Conservation (phyloP, 2,329 filamentous ascomycete genomes). For the Microcyclosporella mali region DNA sequence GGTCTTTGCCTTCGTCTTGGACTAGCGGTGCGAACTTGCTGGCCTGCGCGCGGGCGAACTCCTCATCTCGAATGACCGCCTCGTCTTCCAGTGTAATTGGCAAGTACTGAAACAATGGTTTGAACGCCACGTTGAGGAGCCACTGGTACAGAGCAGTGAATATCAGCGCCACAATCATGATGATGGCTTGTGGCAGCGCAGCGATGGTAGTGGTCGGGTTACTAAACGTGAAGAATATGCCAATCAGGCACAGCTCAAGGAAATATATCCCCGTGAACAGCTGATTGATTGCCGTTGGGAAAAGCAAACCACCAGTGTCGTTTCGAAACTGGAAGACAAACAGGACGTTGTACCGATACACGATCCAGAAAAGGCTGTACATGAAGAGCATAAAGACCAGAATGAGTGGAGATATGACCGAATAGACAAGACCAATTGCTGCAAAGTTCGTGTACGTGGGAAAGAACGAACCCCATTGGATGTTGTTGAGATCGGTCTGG, state of each 20-base stretch:
- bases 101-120: slow-evolving; percentile 77
- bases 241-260: slow-evolving; percentile 85
- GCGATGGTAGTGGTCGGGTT: slow-evolving; percentile 47
- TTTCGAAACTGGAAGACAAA: slow-evolving; percentile 86
- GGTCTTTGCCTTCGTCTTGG: slow-evolving; percentile 26
- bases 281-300: slow-evolving; percentile 88
- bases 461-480: slow-evolving; percentile 91
- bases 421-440: slow-evolving; percentile 81
- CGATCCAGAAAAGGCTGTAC: slow-evolving; percentile 85
- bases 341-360: slow-evolving; percentile 92
- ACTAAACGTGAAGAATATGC: slow-evolving; percentile 74
- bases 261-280: slow-evolving; percentile 92
- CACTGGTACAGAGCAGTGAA: slow-evolving; percentile 74
- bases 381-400: slow-evolving; percentile 90
- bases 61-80: slow-evolving; percentile 81
- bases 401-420: slow-evolving; percentile 81
- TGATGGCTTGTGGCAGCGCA: slow-evolving; percentile 70
- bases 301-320: slow-evolving; percentile 88
- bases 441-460: slow-evolving; percentile 96
- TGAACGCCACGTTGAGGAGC: slow-evolving; percentile 75
- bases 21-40: slow-evolving; percentile 27
- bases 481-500: slow-evolving; percentile 68
- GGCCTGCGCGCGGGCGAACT: slow-evolving; percentile 66
- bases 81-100: slow-evolving; percentile 96
- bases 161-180: slow-evolving; percentile 70